phyloP scores from a whole-genome alignment of 1,284 basidiomycete species.

The Anthracocystis panici-leucophaei region DNA sequence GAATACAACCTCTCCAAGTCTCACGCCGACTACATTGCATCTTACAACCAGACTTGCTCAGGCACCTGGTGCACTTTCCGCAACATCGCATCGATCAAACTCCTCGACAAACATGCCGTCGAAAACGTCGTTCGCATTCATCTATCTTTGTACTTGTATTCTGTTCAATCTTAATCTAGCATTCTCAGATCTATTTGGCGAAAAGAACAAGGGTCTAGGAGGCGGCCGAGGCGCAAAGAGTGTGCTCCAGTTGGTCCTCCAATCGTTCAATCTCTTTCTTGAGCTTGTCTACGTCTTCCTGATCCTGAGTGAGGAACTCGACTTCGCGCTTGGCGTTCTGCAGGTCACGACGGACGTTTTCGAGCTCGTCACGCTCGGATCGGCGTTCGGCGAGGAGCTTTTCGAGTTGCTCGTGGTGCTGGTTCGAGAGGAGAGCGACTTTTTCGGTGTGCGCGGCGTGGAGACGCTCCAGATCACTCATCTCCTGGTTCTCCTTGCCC shows the following conservation, averaged over 20 bases:
- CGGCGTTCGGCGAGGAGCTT: conserved; percentile 23
- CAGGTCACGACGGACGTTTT: conserved; percentile 32
- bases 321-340: conserved; percentile 51
- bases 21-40: conserved; percentile 53
- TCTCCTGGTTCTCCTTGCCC: conserved; percentile 39
- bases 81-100: conserved; percentile 22
- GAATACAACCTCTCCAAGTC: conserved; percentile 36
- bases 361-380: conserved; percentile 33
- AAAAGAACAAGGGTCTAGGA: conserved; percentile 2
- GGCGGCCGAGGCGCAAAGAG: conserved; percentile 6
- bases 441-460: conserved; percentile 55
- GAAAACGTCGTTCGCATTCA: conserved; percentile 45
- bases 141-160: conserved; percentile 47
- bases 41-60: conserved; percentile 56
- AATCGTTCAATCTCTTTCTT: conserved; percentile 38
- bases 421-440: conserved; percentile 30
- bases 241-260: conserved; percentile 28
- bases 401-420: conserved; percentile 46
- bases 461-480: conserved; percentile 50
- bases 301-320: conserved; percentile 33
- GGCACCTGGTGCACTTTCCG: conserved; percentile 56
- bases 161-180: conserved; percentile 17
- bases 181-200: neutral
- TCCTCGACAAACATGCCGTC: conserved; percentile 32
- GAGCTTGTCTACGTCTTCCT: conserved; percentile 46